phyloP scores from a whole-genome alignment of 306 rosid genomes.

The Gastrolobium bilobum region DNA sequence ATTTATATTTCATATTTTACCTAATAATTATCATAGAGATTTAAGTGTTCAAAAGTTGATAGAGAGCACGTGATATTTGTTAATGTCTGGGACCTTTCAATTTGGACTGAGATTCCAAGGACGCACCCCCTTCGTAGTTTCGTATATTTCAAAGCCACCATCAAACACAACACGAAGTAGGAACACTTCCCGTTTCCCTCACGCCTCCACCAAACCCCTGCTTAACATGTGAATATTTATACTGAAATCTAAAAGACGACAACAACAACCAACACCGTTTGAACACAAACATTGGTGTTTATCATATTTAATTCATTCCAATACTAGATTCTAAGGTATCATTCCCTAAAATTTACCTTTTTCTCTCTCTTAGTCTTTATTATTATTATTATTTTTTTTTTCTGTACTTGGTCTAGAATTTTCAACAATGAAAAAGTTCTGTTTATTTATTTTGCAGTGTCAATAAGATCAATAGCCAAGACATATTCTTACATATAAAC shows the following conservation, averaged over 20 bases:
- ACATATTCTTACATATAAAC: neutral
- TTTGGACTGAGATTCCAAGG: constrained; percentile 42
- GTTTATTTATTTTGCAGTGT: constrained; percentile 16
- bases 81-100: neutral
- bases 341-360: constrained; percentile 27
- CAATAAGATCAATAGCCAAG: constrained; percentile 39
- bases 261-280: neutral
- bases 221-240: constrained; percentile 14
- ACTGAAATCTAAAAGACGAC: neutral
- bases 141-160: constrained; percentile 34
- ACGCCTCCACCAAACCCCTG: constrained; percentile 40
- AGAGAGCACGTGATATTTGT: constrained; percentile 10
- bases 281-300: neutral
- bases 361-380: neutral
- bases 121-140: neutral
- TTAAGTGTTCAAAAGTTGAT: neutral
- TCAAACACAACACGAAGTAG: neutral
- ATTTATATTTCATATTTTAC: too few species aligned
- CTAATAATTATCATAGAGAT: too few species aligned
- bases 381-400: neutral
- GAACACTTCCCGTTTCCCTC: constrained; percentile 26
- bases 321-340: constrained; percentile 47
- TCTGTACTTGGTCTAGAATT: neutral
- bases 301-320: neutral
- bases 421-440: neutral